Percentiles rank a stretch among this genome's conserved stretches.
Evolutionary conservation across 345 rosid genomes (phyloP).

Genomic region (Salix udensis): DNA sequence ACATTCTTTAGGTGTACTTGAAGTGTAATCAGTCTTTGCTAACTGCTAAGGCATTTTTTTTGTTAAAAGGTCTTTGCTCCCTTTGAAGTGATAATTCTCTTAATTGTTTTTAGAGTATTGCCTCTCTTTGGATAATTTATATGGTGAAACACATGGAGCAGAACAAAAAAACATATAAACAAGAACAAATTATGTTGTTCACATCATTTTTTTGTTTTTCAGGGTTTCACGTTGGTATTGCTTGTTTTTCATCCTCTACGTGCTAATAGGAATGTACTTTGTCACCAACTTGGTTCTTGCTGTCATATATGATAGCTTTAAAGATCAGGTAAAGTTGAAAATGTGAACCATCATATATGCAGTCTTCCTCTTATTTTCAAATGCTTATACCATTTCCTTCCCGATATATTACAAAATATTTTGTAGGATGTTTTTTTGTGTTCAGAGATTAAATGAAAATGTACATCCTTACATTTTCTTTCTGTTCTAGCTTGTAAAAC

Average conservation of each 20-base stretch:
- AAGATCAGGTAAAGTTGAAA: constrained; percentile 60
- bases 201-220: constrained; percentile 5
- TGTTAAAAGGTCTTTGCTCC: too few relatives aligned
- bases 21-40: neutral
- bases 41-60: too few relatives aligned
- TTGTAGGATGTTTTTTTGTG: neutral
- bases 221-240: constrained; percentile 90
- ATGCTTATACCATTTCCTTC: neutral
- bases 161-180: neutral
- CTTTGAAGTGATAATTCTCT: neutral
- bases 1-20: too few relatives aligned
- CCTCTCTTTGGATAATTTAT: neutral
- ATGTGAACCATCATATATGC: neutral
- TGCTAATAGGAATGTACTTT: constrained; percentile 88
- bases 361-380: neutral
- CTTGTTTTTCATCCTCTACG: constrained; percentile 72
- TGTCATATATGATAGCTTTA: constrained; percentile 94
- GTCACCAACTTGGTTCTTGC: constrained; percentile 98
- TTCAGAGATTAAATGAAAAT: neutral
- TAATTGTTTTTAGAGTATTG: neutral
- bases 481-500: constrained; percentile 73
- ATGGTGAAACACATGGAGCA: neutral
- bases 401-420: neutral
- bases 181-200: neutral
- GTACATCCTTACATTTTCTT: constrained; percentile 7